Evolutionary conservation across 176 grass and related monocot species (phyloP).

Genomic region (Phoenix roebelenii): DNA sequence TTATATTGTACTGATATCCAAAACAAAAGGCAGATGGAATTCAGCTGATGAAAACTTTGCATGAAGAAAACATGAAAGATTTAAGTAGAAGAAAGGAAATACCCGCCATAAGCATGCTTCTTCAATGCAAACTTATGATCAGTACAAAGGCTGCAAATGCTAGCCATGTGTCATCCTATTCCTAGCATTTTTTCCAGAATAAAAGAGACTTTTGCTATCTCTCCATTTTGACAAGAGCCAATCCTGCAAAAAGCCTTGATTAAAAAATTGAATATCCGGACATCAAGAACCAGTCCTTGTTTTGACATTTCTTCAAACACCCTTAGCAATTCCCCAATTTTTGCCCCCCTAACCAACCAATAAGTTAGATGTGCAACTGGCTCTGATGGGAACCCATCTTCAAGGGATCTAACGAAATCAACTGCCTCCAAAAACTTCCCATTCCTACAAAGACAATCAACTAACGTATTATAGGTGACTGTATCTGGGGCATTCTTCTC

Average conservation of each 20-base stretch:
- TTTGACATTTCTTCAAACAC: constrained; percentile 62
- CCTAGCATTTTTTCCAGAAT: constrained; percentile 72
- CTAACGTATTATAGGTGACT: constrained; percentile 47
- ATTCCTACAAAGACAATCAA: constrained; percentile 68
- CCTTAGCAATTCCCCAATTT: constrained; percentile 29
- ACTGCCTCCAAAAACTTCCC: constrained; percentile 43
- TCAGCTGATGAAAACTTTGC: too few relatives aligned
- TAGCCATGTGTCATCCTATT: constrained; percentile 22
- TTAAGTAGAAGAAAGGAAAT: too few relatives aligned
- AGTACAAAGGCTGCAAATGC: not conserved
- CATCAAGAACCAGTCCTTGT: constrained; percentile 56
- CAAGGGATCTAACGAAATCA: constrained; percentile 48
- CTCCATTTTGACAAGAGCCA: constrained; percentile 40
- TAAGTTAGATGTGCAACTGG: constrained; percentile 47
- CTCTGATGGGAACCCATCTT: constrained; percentile 39
- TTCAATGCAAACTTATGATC: too few relatives aligned
- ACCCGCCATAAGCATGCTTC: too few relatives aligned
- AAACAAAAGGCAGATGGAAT: too few relatives aligned
- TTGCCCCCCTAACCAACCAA: constrained; percentile 67
- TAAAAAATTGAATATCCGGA: constrained; percentile 45
- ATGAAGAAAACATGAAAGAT: too few relatives aligned
- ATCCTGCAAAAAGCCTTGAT: constrained; percentile 77
- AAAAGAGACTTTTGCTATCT: constrained; percentile 45
- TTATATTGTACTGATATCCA: too few relatives aligned
- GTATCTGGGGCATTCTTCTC: constrained; percentile 51